Percentiles rank a stretch among this genome's conserved stretches.
Conservation (phyloP, 1,284 basidiomycete species). For the Trichosporon asahii region DNA sequence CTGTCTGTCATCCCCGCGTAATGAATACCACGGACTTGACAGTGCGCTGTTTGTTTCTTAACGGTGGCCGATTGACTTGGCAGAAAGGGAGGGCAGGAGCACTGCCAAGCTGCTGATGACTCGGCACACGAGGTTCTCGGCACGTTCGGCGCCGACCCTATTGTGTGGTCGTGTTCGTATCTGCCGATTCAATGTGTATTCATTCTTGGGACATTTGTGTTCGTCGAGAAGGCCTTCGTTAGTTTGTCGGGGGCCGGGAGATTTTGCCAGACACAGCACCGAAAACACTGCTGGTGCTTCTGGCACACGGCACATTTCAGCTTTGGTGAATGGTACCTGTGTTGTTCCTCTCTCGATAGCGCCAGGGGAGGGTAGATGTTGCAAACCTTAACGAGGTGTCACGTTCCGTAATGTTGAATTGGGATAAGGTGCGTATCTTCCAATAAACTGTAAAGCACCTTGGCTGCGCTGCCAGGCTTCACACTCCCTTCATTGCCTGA, state of each 20-base stretch:
- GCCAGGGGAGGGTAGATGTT: background rate
- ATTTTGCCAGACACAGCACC: background rate
- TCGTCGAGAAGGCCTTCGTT: no score
- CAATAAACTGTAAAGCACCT: conserved; percentile 10
- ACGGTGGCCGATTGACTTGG: no score
- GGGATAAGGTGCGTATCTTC: conserved; percentile 7
- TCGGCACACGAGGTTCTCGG: background rate
- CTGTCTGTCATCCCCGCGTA: background rate
- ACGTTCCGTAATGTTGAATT: conserved; percentile 6
- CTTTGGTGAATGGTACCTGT: background rate
- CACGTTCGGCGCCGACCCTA: background rate
- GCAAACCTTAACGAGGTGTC: conserved; percentile 7
- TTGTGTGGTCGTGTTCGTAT: background rate
- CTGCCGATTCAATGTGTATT: background rate
- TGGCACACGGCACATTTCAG: background rate
- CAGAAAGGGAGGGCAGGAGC: background rate
- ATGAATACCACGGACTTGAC: background rate
- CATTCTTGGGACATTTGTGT: background rate
- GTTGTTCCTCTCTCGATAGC: background rate
- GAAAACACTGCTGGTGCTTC: background rate
- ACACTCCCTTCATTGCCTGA: background rate
- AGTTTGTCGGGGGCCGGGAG: background rate
- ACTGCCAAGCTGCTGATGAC: background rate
- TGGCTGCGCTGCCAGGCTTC: background rate
- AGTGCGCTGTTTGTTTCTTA: no score